phyloP scores from a whole-genome alignment of 768 basidiomycete genomes.

The Macrolepiota fuliginosa region DNA sequence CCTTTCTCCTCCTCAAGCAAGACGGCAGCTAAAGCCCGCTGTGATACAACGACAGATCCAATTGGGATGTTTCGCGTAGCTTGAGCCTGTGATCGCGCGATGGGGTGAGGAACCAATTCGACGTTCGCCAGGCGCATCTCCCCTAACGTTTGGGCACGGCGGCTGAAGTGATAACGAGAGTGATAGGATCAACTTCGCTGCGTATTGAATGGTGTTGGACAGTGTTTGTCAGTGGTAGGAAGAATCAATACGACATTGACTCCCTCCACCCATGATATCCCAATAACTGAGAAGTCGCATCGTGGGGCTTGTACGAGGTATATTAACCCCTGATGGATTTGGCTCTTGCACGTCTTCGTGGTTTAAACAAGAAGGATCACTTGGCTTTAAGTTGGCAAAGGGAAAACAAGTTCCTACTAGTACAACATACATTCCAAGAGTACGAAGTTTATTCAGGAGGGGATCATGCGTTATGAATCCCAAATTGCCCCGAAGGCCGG shows the following conservation, averaged over 20 bases:
- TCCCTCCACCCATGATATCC: too few species aligned
- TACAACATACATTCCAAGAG: too few species aligned
- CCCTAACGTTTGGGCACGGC: background rate
- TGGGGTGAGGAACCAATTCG: slow-evolving; percentile 41
- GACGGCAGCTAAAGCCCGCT: slow-evolving; percentile 41
- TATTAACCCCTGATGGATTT: too few species aligned
- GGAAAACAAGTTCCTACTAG: too few species aligned
- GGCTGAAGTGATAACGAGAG: too few species aligned
- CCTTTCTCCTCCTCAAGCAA: slow-evolving; percentile 60
- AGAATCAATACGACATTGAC: background rate
- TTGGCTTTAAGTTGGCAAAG: too few species aligned
- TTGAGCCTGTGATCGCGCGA: slow-evolving; percentile 50
- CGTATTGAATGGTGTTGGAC: background rate
- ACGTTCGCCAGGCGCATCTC: slow-evolving; percentile 4
- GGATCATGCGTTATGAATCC: slow-evolving; percentile 41
- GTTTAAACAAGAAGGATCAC: too few species aligned
- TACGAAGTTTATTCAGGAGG: too few species aligned
- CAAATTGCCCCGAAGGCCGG: slow-evolving; percentile 64
- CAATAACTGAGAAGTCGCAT: too few species aligned
- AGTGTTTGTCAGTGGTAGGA: background rate
- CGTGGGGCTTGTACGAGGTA: too few species aligned
- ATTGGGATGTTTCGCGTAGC: slow-evolving; percentile 34
- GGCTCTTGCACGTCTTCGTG: too few species aligned
- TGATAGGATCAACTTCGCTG: too few species aligned
- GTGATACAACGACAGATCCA: slow-evolving; percentile 50